phyloP scores from a whole-genome alignment of 2,329 filamentous ascomycete genomes.

The Aspergillus proliferans region DNA sequence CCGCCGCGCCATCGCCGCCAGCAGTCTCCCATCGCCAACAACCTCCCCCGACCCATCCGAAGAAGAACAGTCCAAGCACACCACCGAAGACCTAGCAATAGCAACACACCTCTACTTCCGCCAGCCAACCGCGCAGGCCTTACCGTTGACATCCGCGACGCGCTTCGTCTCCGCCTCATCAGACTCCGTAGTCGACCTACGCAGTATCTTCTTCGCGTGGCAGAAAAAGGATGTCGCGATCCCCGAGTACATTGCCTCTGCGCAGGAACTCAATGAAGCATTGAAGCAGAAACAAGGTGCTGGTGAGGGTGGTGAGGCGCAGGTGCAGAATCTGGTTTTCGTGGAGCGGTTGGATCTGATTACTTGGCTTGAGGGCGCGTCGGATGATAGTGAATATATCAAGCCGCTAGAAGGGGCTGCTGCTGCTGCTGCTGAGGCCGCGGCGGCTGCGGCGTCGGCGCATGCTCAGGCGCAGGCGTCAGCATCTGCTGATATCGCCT shows the following conservation, averaged over 20 bases:
- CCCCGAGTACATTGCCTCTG: constrained; percentile 82
- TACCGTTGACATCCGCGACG: constrained; percentile 67
- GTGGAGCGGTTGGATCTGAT: constrained; percentile 87
- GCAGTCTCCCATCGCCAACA: constrained; percentile 65
- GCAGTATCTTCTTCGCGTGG: constrained; percentile 95
- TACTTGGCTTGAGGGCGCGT: constrained; percentile 85
- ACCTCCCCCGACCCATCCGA: constrained; percentile 47
- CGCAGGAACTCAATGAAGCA: constrained; percentile 73
- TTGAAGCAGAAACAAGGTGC: constrained; percentile 43
- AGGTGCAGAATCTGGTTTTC: constrained; percentile 83
- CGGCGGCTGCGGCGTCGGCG: constrained; percentile 29
- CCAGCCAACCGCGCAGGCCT: constrained; percentile 52
- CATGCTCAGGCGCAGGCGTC: constrained; percentile 21
- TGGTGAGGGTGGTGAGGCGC: constrained; percentile 36
- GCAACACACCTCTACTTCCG: constrained; percentile 76
- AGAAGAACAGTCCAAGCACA: constrained; percentile 56
- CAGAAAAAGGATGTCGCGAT: constrained; percentile 84
- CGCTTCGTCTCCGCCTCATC: constrained; percentile 74
- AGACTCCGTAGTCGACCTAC: constrained; percentile 69
- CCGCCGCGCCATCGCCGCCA: constrained; percentile 71
- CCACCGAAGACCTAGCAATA: constrained; percentile 58
- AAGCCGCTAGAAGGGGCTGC: constrained; percentile 66
- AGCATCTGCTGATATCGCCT: constrained; percentile 45
- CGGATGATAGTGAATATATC: constrained; percentile 88
- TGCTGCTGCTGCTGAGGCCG: constrained; percentile 35